Percentiles rank a stretch among this genome's conserved stretches.
Evolutionary conservation across 1,284 basidiomycete genomes (phyloP).

Genomic region (Leccinum holopus): DNA sequence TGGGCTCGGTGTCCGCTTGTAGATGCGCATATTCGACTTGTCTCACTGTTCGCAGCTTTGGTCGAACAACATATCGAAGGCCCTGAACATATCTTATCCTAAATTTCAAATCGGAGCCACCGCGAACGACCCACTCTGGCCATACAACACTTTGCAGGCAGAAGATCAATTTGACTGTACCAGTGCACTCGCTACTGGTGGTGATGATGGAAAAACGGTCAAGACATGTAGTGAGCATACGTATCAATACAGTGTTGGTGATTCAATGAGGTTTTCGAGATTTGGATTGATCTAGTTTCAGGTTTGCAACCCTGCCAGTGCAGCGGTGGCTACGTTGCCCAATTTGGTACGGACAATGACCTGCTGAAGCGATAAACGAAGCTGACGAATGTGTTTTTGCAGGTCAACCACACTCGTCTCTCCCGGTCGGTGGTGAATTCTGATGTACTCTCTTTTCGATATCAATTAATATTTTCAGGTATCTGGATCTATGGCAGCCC

Average conservation of each 20-base stretch:
- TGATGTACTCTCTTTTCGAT: neutral
- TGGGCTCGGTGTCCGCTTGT: constrained; percentile 18
- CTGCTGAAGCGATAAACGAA: neutral
- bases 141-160: constrained; percentile 43
- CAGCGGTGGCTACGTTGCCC: constrained; percentile 45
- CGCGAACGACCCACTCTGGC: constrained; percentile 51
- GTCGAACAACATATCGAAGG: constrained; percentile 44
- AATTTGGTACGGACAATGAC: constrained; percentile 32
- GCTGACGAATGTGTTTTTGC: constrained; percentile 2
- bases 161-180: constrained; percentile 45
- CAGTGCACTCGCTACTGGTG: constrained; percentile 47
- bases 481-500: constrained; percentile 53
- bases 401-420: constrained; percentile 52
- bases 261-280: neutral
- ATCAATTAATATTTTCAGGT: constrained; percentile 32
- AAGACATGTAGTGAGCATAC: constrained; percentile 50
- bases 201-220: constrained; percentile 39
- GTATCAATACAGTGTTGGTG: constrained; percentile 50
- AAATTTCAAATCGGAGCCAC: constrained; percentile 49
- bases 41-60: constrained; percentile 36
- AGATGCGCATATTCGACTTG: neutral
- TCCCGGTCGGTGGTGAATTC: constrained; percentile 39
- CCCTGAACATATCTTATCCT: constrained; percentile 38
- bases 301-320: constrained; percentile 47
- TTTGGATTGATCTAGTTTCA: constrained; percentile 17